Evolutionary conservation across 495 filamentous ascomycete genomes (phyloP), one percentile per base, ranked within the genome.

Genomic region (Astrothelium subdiscretum): DNA sequence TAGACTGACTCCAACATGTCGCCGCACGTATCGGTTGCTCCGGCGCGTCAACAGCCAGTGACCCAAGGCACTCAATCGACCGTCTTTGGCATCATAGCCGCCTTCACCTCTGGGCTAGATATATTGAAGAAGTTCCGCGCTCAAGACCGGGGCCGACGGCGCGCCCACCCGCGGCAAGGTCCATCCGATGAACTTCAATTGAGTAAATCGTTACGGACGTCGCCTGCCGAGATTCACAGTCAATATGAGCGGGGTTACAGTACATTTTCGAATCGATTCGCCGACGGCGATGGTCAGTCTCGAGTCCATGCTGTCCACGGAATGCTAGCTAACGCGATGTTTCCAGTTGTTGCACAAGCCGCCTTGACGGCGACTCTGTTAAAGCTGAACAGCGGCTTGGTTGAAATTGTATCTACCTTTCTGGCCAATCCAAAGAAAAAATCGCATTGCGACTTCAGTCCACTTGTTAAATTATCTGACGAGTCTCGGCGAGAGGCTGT

Each of bases 351-450:
- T 58, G 71, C 72, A 10, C 71, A 72, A n/a, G 67, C 70, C 10
- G 67, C 68, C 18, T 72, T 76, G 8, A 68, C 73, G 8, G 71
- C 71, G 40, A 74, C 71, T 20, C 66, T 75, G 3, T 65, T 75
- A 31, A 73, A 71, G 26, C 62, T 76, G 18, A 76, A 76, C 61
- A 71, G 71, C 18, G 74, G 74, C 27, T 73, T 76, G n/a, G 74
- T 76, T 5, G 61, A 64, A 58, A 74, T 76, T 65, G 75, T 76
- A 32, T 54, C 72, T 2, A 65, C 74, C 5, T 76, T 76, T 59
- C 51, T 76, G 31, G 65, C 62, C 57, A 66, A 65, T 22, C 69
- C 70, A 35, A 64, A 65, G 26, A 38, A 59, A n/a, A 63, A 71
- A 27, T 59, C 52, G 0, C 51, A 70, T 40, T 67, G 74, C 3